These are phyloP conservation scores for Zygnema circumcarinatum DNA, from an alignment of 139 green algal genomes.

Conservation along the genomic window DNA sequence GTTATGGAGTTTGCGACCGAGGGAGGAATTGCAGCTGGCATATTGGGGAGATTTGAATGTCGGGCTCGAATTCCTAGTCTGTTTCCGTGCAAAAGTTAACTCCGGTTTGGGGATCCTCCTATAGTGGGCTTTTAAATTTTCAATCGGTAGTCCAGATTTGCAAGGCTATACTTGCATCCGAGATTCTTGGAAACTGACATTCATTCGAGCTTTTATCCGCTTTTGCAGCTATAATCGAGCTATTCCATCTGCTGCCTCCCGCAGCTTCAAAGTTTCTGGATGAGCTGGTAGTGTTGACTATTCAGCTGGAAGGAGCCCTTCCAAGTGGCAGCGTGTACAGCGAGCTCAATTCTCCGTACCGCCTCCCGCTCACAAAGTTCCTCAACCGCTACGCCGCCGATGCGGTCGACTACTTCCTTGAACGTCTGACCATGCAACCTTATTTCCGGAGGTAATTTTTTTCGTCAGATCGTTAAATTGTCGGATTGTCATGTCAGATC, in stretches of 20 bases:
- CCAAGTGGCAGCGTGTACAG: conserved; percentile 64
- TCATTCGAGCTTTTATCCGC: too few relatives aligned
- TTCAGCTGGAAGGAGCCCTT: conserved; percentile 88
- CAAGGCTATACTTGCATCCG: too few relatives aligned
- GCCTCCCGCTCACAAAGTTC: conserved; percentile 83
- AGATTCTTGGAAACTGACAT: too few relatives aligned
- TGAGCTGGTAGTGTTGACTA: conserved; percentile 89
- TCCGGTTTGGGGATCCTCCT: too few relatives aligned
- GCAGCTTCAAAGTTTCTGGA: conserved; percentile 88
- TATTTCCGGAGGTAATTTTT: conserved; percentile 54
- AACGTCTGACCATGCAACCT: conserved; percentile 51
- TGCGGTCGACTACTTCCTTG: conserved; percentile 67
- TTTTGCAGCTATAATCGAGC: conserved; percentile 83
- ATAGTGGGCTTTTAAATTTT: too few relatives aligned
- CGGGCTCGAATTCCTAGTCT: too few relatives aligned
- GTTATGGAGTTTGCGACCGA: too few relatives aligned
- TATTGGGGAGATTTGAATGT: too few relatives aligned
- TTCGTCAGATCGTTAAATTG: conserved; percentile 29
- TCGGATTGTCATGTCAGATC: too few relatives aligned
- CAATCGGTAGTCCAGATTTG: too few relatives aligned
- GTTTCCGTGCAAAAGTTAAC: too few relatives aligned
- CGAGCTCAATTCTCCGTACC: conserved; percentile 82
- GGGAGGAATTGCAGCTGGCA: too few relatives aligned
- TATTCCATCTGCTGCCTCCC: conserved; percentile 93
- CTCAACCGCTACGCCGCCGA: conserved; percentile 80